A percentile compares a stretch with the other conserved stretches of the same genome.
Conservation (phyloP, 1,284 basidiomycete species). For the Phellopilus nigrolimitatus region DNA sequence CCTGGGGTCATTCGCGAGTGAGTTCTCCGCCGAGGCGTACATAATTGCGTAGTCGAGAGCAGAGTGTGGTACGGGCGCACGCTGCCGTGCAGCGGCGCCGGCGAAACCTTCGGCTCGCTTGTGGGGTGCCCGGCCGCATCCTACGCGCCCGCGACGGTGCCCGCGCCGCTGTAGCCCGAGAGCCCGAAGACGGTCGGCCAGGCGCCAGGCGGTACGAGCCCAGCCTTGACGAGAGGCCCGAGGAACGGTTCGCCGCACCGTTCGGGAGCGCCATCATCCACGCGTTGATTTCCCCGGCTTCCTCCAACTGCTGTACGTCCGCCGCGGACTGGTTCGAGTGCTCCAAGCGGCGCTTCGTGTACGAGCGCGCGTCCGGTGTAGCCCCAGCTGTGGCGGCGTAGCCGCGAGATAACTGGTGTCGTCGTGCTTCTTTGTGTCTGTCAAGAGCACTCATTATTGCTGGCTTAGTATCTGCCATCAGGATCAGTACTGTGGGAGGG, state of each 20-base stretch:
- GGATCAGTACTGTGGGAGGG: too few species aligned
- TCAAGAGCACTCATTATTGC: too few species aligned
- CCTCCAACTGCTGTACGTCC: slow-evolving; percentile 85
- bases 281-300: slow-evolving; percentile 83
- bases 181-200: slow-evolving; percentile 87
- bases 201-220: slow-evolving; percentile 47
- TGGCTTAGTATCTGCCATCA: too few species aligned
- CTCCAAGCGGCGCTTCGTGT: slow-evolving; percentile 72
- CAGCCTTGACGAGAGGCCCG: slow-evolving; percentile 78
- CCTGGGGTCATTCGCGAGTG: slow-evolving; percentile 27
- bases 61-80: slow-evolving; percentile 68
- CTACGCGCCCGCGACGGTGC: too few species aligned
- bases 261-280: slow-evolving; percentile 99
- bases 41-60: slow-evolving; percentile 56
- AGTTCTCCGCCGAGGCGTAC: slow-evolving; percentile 33
- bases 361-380: slow-evolving; percentile 94
- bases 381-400: slow-evolving; percentile 61
- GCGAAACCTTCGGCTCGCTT: too few species aligned
- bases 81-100: too few species aligned
- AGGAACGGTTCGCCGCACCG: slow-evolving; percentile 92
- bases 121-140: too few species aligned
- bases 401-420: too few species aligned
- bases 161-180: too few species aligned
- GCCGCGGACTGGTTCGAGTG: slow-evolving; percentile 77
- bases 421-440: too few species aligned